Evolutionary conservation across 805 yeast genomes (phyloP).

Genomic region (Yarrowia bubula): DNA sequence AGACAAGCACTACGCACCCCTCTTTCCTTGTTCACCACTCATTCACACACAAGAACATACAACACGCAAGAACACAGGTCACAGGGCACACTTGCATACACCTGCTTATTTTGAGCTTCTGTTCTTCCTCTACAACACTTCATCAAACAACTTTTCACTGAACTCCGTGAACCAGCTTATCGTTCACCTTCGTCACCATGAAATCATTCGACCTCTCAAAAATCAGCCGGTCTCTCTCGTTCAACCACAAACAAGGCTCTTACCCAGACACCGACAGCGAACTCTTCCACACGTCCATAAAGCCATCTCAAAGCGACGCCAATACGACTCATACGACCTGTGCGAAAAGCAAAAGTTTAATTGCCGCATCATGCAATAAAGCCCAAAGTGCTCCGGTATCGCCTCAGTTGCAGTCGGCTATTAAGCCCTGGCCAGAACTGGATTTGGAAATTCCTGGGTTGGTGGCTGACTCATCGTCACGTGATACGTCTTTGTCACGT

Average conservation of each 20-base stretch:
- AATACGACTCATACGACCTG: slow-evolving; percentile 14
- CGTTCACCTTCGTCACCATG: no score
- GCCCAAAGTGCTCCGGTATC: background rate
- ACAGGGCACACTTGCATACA: no score
- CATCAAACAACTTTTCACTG: no score
- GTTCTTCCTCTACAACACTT: no score
- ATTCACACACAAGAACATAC: no score
- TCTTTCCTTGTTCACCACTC: no score
- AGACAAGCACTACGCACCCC: no score
- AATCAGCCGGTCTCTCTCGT: background rate
- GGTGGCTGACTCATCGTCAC: background rate
- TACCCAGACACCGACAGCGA: background rate
- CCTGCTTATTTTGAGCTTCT: no score
- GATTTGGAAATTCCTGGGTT: background rate
- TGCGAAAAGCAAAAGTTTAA: slow-evolving; percentile 1
- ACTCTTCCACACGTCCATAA: slow-evolving; percentile 14
- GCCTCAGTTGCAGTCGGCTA: background rate
- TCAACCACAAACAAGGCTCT: background rate
- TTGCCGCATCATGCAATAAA: slow-evolving; percentile 15
- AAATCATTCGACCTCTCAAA: background rate
- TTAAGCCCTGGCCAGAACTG: background rate
- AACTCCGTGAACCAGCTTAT: no score
- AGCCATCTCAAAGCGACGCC: background rate
- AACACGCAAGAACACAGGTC: no score
- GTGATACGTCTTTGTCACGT: background rate